Base-by-base conservation (phyloP, 164 flowering plant species). In the Vitis rotundifolia region DNA sequence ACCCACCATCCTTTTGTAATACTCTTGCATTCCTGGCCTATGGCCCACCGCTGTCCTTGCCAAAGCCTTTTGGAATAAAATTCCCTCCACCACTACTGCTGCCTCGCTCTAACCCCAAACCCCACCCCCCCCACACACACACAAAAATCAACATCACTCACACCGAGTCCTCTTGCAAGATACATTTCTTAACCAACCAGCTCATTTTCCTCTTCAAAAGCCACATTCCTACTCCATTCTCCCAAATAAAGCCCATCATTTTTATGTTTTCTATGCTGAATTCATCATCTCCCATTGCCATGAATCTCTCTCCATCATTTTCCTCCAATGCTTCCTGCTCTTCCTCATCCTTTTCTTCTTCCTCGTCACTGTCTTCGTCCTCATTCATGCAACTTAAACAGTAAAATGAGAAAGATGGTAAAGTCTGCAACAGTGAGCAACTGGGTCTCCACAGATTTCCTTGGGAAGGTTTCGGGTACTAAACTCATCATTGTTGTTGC, bases 401-500 rank as follows among this genome's bases (percentile, higher is more conserved):
- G 56, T 75, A 73, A 4, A 68, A 53, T 0, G 91, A 86, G 65
- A 88, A 89, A 61, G 97, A 91, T 0, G 89, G 96, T 54, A 87
- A 84, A 0, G 91, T 79, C 66, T 90, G 73, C 82, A 93, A 60
- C 65, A 75, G 28, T 31, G 76, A 68, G 66, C 71, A 59, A 61
- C 29, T 75, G 13, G 71, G 67, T 69, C 74, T 78, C 1, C 76
- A 69, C 0, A 68, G 75, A 37, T 71, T 52, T 80, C 26, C 76
- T 68, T 67, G 52, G 70, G 51, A 3, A 37, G 73, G 64, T 63
- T 75, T 5, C 68, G 26, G 1, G 59, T 57, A 49, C 48, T 53
- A 70, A 76, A 64, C 3, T 89, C 88, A 13, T 88, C 87, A 54
- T 54, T 44, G 12, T 51, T 59, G 22, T 75, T 68, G 61, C 72